Base-by-base conservation (phyloP, 2,329 filamentous ascomycete species). In the Dryadomyces quercivorus region DNA sequence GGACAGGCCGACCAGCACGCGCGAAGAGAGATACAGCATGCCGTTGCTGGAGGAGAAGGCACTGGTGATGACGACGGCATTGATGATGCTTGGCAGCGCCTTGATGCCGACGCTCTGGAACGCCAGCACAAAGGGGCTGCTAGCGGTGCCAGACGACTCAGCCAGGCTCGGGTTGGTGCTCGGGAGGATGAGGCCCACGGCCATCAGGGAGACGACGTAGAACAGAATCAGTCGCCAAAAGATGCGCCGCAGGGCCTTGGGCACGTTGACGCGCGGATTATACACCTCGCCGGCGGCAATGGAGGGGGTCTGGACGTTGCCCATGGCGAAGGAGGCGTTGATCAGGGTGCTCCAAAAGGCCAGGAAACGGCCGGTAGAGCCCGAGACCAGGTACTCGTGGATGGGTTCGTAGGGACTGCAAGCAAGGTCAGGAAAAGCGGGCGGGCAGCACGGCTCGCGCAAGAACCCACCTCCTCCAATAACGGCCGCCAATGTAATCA, bases 11-110 rank as follows among this genome's bases (percentile, higher is more conserved):
- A 81, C 78, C 3, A 84, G 68, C 38, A 80, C 77, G 49, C 81
- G 74, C 0, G 80, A 80, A 26, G 79, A 80, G 1, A 77, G 70
- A 48, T 74, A 70, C 34, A 89, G 70, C 62, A 76, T 80, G 59
- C 84, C 80, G 60, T 88, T 89, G 0, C 78, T 81, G 0, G 84
- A 76, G 0, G 84, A 88, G 68, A 80, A 83, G 0, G 83, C 84
- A 0, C 83, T 85, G 0, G 82, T 86, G 59, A 90, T 74, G 60
- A 91, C 82, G 22, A 90, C 74, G 38, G 84, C 85, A 64, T 91
- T 91, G 67, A 91, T 82, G 54, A 91, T 78, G 8, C 79, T 80
- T 0, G 85, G 83, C 5, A 90, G 76, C 4, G 76, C 82, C 8
- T 72, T 73, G 57, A 90, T 84, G 0, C 82, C 80, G 3, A 85